Percentiles rank a stretch among this genome's conserved stretches.
These are phyloP conservation scores for Stemphylium beticola DNA, from an alignment of 2,329 filamentous ascomycete species.

Conservation along the genomic window DNA sequence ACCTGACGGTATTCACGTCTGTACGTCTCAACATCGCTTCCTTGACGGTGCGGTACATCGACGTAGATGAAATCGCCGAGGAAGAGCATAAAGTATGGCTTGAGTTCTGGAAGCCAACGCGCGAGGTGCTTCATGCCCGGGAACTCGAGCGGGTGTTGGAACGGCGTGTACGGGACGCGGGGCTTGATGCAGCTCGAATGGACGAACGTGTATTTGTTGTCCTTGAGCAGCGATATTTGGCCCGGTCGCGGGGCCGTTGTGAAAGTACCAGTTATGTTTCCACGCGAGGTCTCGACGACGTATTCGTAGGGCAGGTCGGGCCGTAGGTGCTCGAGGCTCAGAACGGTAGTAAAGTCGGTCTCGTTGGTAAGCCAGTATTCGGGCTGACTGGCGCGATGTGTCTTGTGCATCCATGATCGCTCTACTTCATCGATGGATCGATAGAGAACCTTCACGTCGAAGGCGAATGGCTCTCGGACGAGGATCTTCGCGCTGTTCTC, in stretches of 20 bases:
- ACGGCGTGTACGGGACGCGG: conserved; percentile 84
- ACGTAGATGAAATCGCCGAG: conserved; percentile 89
- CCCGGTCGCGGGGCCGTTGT: conserved; percentile 76
- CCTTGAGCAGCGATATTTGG: conserved; percentile 60
- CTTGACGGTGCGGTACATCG: conserved; percentile 84
- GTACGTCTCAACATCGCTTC: conserved; percentile 75
- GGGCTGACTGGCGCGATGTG: conserved; percentile 39
- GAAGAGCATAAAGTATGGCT: conserved; percentile 74
- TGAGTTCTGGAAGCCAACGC: conserved; percentile 71
- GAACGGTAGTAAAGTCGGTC: conserved; percentile 80
- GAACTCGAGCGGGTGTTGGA: conserved; percentile 82
- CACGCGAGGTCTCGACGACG: conserved; percentile 68
- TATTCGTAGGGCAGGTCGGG: conserved; percentile 83
- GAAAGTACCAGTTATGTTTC: conserved; percentile 85
- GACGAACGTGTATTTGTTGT: conserved; percentile 84
- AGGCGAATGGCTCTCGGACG: conserved; percentile 79
- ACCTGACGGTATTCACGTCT: conserved; percentile 91
- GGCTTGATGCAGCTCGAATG: conserved; percentile 93
- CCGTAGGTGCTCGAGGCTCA: conserved; percentile 70
- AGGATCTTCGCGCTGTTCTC: conserved; percentile 79
- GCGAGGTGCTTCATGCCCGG: conserved; percentile 80
- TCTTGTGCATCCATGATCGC: conserved; percentile 43
- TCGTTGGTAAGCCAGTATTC: conserved; percentile 67
- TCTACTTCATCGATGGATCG: conserved; percentile 35
- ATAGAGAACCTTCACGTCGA: conserved; percentile 62